Percentiles rank a stretch among this genome's conserved stretches.
Evolutionary conservation across 148 eudicot genomes (phyloP).

Genomic region (Spergularia marina): DNA sequence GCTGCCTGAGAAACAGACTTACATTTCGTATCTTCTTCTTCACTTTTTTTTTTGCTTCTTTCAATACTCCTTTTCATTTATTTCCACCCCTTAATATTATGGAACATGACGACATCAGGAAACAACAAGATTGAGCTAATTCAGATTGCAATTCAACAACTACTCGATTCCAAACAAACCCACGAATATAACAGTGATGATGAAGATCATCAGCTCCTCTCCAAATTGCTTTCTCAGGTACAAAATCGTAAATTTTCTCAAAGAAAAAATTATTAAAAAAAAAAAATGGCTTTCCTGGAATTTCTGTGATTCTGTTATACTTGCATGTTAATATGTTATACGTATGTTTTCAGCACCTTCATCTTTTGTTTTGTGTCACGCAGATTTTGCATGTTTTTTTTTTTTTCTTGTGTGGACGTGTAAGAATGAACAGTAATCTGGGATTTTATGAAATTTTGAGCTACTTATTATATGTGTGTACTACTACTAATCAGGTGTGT

Average conservation of each 20-base stretch:
- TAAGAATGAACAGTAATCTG: neutral
- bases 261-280: neutral
- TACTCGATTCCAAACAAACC: conserved; percentile 31
- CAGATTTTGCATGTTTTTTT: neutral
- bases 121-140: conserved; percentile 32
- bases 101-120: conserved; percentile 12
- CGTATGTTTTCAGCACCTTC: neutral
- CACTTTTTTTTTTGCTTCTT: too few species aligned
- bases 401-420: neutral
- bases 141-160: conserved; percentile 35
- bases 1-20: too few species aligned
- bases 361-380: neutral
- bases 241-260: neutral
- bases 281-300: neutral
- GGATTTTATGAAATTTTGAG: neutral
- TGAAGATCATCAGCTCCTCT: conserved; percentile 32
- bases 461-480: neutral
- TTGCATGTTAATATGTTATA: neutral
- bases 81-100: conserved; percentile 10
- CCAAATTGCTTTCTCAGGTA: conserved; percentile 53
- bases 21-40: too few species aligned
- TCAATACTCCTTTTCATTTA: too few species aligned
- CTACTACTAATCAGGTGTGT: neutral
- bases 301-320: neutral
- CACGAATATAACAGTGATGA: neutral